A percentile compares a stretch with the other conserved stretches of the same genome.
These are phyloP conservation scores for Kwoniella europaea DNA, from an alignment of 768 basidiomycete species.

Conservation along the genomic window DNA sequence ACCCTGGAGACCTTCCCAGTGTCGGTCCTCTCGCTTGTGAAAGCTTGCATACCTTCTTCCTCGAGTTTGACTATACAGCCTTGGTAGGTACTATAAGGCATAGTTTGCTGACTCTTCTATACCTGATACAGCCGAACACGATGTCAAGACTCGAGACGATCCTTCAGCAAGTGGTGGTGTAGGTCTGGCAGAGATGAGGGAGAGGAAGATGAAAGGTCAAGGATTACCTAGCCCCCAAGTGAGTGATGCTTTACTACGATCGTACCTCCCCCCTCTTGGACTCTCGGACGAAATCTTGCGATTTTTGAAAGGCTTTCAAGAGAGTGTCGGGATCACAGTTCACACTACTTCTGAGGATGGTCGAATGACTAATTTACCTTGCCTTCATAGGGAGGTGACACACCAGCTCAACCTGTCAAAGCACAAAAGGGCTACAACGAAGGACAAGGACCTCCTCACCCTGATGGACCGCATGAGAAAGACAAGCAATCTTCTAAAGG, in stretches of 20 bases:
- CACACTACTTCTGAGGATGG: too few species aligned
- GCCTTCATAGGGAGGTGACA: slow-evolving; percentile 35
- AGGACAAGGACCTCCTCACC: slow-evolving; percentile 15
- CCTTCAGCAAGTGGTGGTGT: slow-evolving; percentile 50
- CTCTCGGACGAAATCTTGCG: background rate
- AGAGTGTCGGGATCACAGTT: too few species aligned
- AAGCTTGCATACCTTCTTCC: too few species aligned
- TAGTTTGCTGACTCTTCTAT: too few species aligned
- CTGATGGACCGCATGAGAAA: slow-evolving; percentile 13
- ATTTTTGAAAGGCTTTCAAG: too few species aligned
- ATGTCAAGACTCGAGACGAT: slow-evolving; percentile 40
- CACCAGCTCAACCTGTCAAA: slow-evolving; percentile 38
- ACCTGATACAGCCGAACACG: slow-evolving; percentile 40
- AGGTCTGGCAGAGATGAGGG: slow-evolving; percentile 57
- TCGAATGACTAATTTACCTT: background rate
- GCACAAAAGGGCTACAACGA: slow-evolving; percentile 27
- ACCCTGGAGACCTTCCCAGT: too few species aligned
- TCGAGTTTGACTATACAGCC: too few species aligned
- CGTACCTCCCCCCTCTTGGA: background rate
- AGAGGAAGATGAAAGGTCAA: slow-evolving; percentile 53
- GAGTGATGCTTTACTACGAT: slow-evolving; percentile 3
- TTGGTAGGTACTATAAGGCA: too few species aligned
- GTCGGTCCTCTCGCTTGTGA: too few species aligned
- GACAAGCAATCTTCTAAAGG: background rate
- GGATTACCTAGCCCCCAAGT: slow-evolving; percentile 55